Percentiles rank a stretch among this genome's conserved stretches.
Conservation (phyloP, 257 asterid species). For the Linaria vulgaris region DNA sequence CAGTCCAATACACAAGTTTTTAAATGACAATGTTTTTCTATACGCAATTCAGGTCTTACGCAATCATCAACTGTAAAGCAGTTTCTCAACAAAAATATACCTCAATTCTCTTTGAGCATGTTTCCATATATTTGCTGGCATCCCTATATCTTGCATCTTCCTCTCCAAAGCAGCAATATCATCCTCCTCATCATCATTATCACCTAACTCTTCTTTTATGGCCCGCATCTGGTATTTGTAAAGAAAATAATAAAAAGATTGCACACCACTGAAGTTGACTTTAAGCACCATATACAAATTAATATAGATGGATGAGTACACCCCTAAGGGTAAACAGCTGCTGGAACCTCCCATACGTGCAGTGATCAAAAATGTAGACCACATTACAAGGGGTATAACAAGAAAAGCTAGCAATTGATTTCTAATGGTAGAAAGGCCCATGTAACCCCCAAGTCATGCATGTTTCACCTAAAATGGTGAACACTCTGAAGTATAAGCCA, state of each 20-base stretch:
- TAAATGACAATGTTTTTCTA: background rate
- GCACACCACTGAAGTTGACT: constrained; percentile 24
- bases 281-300: constrained; percentile 16
- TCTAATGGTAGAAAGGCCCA: too few species aligned
- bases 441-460: too few species aligned
- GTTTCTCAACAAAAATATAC: constrained; percentile 34
- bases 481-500: too few species aligned
- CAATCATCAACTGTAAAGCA: constrained; percentile 1
- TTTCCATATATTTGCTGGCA: constrained; percentile 96
- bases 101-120: constrained; percentile 93
- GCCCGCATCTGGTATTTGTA: constrained; percentile 84
- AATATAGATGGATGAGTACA: background rate
- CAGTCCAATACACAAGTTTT: constrained; percentile 1
- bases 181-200: constrained; percentile 95
- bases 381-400: constrained; percentile 12
- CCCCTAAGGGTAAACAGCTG: constrained; percentile 14
- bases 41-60: background rate
- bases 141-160: constrained; percentile 93
- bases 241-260: constrained; percentile 24
- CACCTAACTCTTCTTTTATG: constrained; percentile 97
- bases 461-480: too few species aligned
- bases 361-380: background rate
- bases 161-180: constrained; percentile 91
- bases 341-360: constrained; percentile 7
- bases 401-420: background rate